Percentiles rank a stretch among this genome's conserved stretches.
Evolutionary conservation across 352 stramenopile species (phyloP).

Genomic region (Phytophthora sansomeana): DNA sequence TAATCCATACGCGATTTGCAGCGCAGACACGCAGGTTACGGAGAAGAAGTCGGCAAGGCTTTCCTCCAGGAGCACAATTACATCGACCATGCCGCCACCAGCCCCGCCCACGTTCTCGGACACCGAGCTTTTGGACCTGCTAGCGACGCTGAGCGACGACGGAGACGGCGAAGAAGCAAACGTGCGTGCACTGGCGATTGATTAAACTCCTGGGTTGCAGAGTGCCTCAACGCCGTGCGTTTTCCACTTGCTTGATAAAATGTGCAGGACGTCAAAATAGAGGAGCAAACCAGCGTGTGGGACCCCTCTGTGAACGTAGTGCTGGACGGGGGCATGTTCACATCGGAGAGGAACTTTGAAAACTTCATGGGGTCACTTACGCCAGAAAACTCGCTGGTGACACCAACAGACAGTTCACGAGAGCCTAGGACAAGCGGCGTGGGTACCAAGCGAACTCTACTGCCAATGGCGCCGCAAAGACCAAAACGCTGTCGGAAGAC

Average conservation of each 20-base stretch:
- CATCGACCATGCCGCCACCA: background rate
- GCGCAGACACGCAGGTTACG: slow-evolving; percentile 4
- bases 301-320: slow-evolving; percentile 12
- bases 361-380: slow-evolving; percentile 22
- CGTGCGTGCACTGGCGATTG: background rate
- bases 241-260: background rate
- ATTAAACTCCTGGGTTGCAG: background rate
- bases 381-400: background rate
- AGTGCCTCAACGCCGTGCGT: background rate
- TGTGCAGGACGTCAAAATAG: slow-evolving; percentile 12
- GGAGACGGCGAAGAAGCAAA: background rate
- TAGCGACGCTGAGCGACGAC: slow-evolving; percentile 36
- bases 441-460: slow-evolving; percentile 6
- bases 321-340: slow-evolving; percentile 17
- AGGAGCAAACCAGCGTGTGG: slow-evolving; percentile 10
- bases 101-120: slow-evolving; percentile 46
- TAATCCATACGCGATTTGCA: slow-evolving; percentile 20
- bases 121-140: slow-evolving; percentile 52
- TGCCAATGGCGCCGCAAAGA: slow-evolving; percentile 1
- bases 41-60: slow-evolving; percentile 1
- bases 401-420: background rate
- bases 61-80: slow-evolving; percentile 11
- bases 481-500: slow-evolving; percentile 45
- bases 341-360: slow-evolving; percentile 19
- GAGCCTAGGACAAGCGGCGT: background rate